A percentile compares a stretch with the other conserved stretches of the same genome.
phyloP scores from a whole-genome alignment of 441 rosid species.

The Mallotus japonicus region DNA sequence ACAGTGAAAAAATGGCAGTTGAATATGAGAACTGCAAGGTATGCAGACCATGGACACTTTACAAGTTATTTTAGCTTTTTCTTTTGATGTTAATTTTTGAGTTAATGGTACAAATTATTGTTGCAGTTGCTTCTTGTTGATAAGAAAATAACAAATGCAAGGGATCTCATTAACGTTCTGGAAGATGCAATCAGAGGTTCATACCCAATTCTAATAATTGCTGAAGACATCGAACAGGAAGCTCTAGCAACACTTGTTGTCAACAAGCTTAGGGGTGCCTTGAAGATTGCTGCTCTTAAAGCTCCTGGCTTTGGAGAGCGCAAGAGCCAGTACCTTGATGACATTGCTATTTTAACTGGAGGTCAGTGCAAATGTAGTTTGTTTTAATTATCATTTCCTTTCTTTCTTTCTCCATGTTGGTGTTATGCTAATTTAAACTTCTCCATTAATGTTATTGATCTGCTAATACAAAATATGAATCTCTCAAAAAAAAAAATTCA shows the following conservation, averaged over 20 bases:
- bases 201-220: constrained; percentile 71
- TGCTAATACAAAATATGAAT: background rate
- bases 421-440: background rate
- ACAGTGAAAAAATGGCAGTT: constrained; percentile 92
- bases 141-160: constrained; percentile 90
- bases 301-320: constrained; percentile 99
- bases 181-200: constrained; percentile 88
- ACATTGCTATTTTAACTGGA: constrained; percentile 89
- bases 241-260: constrained; percentile 98
- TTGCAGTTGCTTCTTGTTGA: constrained; percentile 94
- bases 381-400: background rate
- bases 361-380: constrained; percentile 37
- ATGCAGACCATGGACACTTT: background rate
- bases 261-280: constrained; percentile 88
- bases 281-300: constrained; percentile 96
- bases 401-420: background rate
- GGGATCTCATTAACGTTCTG: constrained; percentile 75
- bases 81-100: background rate
- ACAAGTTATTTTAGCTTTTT: background rate
- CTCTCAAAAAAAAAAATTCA: background rate
- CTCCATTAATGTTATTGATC: background rate
- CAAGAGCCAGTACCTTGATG: constrained; percentile 95
- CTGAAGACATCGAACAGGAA: constrained; percentile 97
- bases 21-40: constrained; percentile 98
- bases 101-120: constrained; percentile 16